phyloP scores from a whole-genome alignment of 805 yeast species.

The Teunomyces barrocoloradensis region DNA sequence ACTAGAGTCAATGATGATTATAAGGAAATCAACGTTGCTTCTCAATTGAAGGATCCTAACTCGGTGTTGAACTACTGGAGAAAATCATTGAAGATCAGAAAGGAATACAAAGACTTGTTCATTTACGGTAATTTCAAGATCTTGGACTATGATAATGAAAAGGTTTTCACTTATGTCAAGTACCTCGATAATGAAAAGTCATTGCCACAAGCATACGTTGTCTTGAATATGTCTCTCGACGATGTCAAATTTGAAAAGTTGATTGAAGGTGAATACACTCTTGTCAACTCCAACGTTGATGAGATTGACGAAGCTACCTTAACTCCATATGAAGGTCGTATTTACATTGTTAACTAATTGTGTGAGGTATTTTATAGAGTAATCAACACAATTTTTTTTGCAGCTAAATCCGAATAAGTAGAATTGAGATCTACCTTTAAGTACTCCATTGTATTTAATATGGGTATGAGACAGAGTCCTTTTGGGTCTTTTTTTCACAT shows the following conservation, averaged over 20 bases:
- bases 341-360: constrained; percentile 24
- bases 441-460: too few relatives aligned
- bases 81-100: constrained; percentile 42
- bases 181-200: constrained; percentile 20
- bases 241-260: constrained; percentile 26
- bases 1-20: constrained; percentile 50
- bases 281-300: constrained; percentile 32
- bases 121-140: constrained; percentile 47
- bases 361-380: background rate
- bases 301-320: constrained; percentile 22
- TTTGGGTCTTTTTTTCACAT: too few relatives aligned
- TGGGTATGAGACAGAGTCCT: too few relatives aligned
- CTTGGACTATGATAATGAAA: constrained; percentile 41
- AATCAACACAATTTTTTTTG: background rate
- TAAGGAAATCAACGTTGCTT: constrained; percentile 46
- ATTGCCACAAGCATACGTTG: constrained; percentile 27
- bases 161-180: constrained; percentile 44
- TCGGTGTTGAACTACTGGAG: constrained; percentile 49
- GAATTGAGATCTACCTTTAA: too few relatives aligned
- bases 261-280: constrained; percentile 25
- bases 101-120: constrained; percentile 41
- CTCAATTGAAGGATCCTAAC: constrained; percentile 43
- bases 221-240: constrained; percentile 42
- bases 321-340: constrained; percentile 46
- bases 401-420: background rate